These are phyloP conservation scores for Sugiyamaella castrensis DNA, from an alignment of 1,139 yeast genomes.

Conservation along the genomic window DNA sequence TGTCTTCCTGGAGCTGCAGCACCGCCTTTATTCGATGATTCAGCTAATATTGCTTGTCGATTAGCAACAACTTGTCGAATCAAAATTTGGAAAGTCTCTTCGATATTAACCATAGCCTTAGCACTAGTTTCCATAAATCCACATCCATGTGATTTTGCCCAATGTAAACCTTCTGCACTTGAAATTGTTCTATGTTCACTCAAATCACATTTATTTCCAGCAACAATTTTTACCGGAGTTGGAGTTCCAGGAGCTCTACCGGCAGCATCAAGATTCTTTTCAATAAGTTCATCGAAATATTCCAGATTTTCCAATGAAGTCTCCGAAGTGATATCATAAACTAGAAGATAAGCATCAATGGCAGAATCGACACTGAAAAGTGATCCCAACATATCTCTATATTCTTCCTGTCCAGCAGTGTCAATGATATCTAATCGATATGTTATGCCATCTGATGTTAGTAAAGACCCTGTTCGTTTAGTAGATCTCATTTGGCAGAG, in stretches of 20 bases:
- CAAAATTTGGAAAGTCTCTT: conserved; percentile 73
- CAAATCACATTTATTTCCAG: conserved; percentile 53
- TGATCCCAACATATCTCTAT: conserved; percentile 52
- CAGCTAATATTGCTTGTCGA: conserved; percentile 16
- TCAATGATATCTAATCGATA: conserved; percentile 38
- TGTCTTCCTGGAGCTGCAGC: background rate
- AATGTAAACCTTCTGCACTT: conserved; percentile 74
- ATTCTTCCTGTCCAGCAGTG: conserved; percentile 42
- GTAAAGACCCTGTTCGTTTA: background rate
- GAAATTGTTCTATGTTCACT: conserved; percentile 73
- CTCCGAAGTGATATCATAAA: conserved; percentile 80
- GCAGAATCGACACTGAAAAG: conserved; percentile 63
- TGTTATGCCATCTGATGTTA: conserved; percentile 29
- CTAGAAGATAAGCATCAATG: conserved; percentile 86
- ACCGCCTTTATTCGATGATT: background rate
- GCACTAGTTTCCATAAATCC: conserved; percentile 90
- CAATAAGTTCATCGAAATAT: conserved; percentile 79
- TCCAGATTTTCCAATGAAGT: conserved; percentile 78
- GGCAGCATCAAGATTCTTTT: conserved; percentile 61
- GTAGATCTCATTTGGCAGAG: background rate
- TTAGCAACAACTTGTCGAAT: conserved; percentile 52
- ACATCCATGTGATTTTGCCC: conserved; percentile 70
- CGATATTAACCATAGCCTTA: conserved; percentile 83
- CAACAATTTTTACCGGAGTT: conserved; percentile 36
- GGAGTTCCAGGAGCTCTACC: conserved; percentile 23